These are phyloP conservation scores for Saturnispora silvae DNA, from an alignment of 805 yeast species.

Conservation along the genomic window DNA sequence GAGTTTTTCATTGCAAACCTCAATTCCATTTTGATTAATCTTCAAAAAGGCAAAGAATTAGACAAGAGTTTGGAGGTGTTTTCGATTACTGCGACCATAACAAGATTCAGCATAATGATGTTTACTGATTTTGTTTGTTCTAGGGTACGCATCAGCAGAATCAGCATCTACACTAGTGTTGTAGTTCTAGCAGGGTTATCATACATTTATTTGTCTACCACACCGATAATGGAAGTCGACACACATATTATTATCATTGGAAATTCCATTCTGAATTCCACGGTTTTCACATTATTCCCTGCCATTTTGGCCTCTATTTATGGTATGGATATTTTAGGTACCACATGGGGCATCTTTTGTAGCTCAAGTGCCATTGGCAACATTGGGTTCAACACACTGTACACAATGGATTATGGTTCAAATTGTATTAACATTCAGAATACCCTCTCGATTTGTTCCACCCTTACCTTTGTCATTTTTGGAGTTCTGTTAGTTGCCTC, in stretches of 20 bases:
- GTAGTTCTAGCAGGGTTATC: slow-evolving; percentile 21
- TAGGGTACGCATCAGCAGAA: slow-evolving; percentile 18
- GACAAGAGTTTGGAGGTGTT: slow-evolving; percentile 19
- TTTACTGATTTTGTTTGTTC: slow-evolving; percentile 49
- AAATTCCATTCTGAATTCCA: slow-evolving; percentile 45
- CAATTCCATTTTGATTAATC: slow-evolving; percentile 34
- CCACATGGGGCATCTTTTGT: slow-evolving; percentile 87
- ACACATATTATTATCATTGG: slow-evolving; percentile 16
- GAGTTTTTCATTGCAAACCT: slow-evolving; percentile 82
- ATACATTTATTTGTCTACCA: slow-evolving; percentile 24
- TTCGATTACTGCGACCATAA: slow-evolving; percentile 57
- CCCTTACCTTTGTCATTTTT: slow-evolving; percentile 23
- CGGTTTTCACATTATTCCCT: slow-evolving; percentile 77
- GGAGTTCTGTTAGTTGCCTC: slow-evolving; percentile 19
- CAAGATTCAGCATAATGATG: slow-evolving; percentile 59
- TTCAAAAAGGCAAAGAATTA: slow-evolving; percentile 12
- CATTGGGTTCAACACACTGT: slow-evolving; percentile 45
- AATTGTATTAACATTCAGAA: slow-evolving; percentile 19
- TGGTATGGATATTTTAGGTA: slow-evolving; percentile 83
- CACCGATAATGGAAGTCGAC: slow-evolving; percentile 16
- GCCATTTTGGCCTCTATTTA: slow-evolving; percentile 73
- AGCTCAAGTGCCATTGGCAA: slow-evolving; percentile 50
- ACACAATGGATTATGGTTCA: slow-evolving; percentile 54
- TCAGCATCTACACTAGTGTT: slow-evolving; percentile 19
- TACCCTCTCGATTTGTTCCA: slow-evolving; percentile 24